Evolutionary conservation across 2,329 filamentous ascomycete species (phyloP).

Genomic region (Lecanosticta acicola): DNA sequence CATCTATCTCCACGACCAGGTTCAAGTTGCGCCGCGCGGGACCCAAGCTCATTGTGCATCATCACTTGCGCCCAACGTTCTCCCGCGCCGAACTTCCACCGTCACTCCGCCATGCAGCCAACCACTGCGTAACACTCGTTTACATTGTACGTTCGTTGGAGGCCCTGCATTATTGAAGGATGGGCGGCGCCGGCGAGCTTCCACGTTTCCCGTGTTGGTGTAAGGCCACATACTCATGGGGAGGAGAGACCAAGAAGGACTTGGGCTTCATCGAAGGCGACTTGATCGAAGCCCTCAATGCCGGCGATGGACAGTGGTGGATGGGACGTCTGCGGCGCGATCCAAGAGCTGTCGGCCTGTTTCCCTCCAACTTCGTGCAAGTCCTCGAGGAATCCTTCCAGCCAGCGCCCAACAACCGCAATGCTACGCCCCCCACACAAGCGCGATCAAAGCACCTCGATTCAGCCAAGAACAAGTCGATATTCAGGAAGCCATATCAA

Average conservation of each 20-base stretch:
- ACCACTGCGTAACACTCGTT: not conserved
- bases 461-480: slow-evolving; percentile 48
- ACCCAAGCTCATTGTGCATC: slow-evolving; percentile 3
- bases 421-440: slow-evolving; percentile 44
- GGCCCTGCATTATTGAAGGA: slow-evolving; percentile 1
- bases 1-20: not conserved
- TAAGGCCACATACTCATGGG: slow-evolving; percentile 38
- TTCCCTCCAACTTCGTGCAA: slow-evolving; percentile 96
- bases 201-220: slow-evolving; percentile 38
- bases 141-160: not conserved
- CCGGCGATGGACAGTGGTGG: slow-evolving; percentile 98
- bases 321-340: slow-evolving; percentile 87
- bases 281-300: slow-evolving; percentile 95
- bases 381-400: slow-evolving; percentile 80
- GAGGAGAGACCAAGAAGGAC: slow-evolving; percentile 70
- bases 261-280: slow-evolving; percentile 97
- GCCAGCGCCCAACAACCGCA: slow-evolving; percentile 59
- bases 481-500: slow-evolving; percentile 59
- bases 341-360: slow-evolving; percentile 82
- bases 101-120: slow-evolving; percentile 1
- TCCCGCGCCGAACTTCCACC: not conserved
- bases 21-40: not conserved
- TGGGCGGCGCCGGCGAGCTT: slow-evolving; percentile 16
- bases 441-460: slow-evolving; percentile 50
- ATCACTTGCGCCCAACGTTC: slow-evolving; percentile 2